These are phyloP conservation scores for Solanum bukasovii DNA, from an alignment of 257 asterid species.

Conservation along the genomic window DNA sequence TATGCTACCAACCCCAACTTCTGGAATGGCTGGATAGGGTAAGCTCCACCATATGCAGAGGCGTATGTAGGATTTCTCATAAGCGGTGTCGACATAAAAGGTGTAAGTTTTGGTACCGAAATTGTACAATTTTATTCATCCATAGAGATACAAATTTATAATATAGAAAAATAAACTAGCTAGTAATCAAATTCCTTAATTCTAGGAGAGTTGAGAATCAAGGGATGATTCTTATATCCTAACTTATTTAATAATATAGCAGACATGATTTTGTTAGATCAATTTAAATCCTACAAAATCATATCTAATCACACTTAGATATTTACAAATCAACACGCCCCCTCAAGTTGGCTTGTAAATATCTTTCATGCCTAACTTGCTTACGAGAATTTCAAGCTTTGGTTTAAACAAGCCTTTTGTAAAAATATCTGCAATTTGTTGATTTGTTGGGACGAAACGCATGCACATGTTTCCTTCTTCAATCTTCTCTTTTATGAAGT, in stretches of 20 bases:
- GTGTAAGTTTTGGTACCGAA: neutral
- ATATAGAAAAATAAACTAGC: neutral
- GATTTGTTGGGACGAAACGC: neutral
- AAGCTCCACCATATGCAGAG: neutral
- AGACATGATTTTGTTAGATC: neutral
- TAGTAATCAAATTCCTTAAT: too few relatives aligned
- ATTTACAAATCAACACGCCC: neutral
- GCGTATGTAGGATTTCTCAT: neutral
- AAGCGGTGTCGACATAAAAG: neutral
- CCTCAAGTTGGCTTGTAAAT: neutral
- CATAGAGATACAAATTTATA: neutral
- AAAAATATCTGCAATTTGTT: neutral
- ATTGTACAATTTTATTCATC: neutral
- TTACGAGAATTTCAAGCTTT: neutral
- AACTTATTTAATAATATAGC: neutral
- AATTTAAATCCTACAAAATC: too few relatives aligned
- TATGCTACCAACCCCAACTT: neutral
- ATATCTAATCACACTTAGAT: too few relatives aligned
- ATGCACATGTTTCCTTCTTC: neutral
- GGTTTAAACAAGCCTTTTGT: neutral
- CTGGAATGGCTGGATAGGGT: neutral
- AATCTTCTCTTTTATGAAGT: neutral
- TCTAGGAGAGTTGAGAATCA: neutral
- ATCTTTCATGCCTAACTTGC: neutral
- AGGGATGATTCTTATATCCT: neutral